Conservation (phyloP, 2,329 filamentous ascomycete species). For the Phaeosphaeria sp. region DNA sequence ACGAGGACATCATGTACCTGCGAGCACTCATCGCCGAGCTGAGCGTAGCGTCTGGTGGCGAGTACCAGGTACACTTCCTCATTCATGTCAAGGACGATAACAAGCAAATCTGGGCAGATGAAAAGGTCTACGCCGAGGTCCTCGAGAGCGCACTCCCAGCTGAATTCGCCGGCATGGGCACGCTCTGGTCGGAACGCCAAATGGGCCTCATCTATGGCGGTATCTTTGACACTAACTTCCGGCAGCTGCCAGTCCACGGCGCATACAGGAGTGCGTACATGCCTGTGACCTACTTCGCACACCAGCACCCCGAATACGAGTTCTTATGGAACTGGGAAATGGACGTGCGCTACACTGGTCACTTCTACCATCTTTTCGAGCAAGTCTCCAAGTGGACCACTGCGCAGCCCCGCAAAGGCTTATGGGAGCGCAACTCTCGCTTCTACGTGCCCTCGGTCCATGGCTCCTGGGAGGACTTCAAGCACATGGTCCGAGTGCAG, state of each 20-base stretch:
- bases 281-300: constrained; percentile 93
- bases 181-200: constrained; percentile 60
- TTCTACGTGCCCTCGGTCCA: constrained; percentile 79
- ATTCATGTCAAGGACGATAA: constrained; percentile 84
- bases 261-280: constrained; percentile 80
- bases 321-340: constrained; percentile 97
- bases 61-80: constrained; percentile 83
- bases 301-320: constrained; percentile 86
- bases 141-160: constrained; percentile 56
- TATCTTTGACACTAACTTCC: constrained; percentile 58
- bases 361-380: constrained; percentile 82
- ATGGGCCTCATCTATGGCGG: constrained; percentile 63
- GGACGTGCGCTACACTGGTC: constrained; percentile 88
- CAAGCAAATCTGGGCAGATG: constrained; percentile 81
- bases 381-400: constrained; percentile 71
- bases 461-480: constrained; percentile 76
- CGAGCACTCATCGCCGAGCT: constrained; percentile 83
- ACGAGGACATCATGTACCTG: constrained; percentile 82
- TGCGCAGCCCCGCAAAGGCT: constrained; percentile 71
- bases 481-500: constrained; percentile 67
- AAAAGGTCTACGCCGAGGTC: constrained; percentile 73
- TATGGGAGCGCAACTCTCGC: constrained; percentile 79
- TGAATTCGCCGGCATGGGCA: constrained; percentile 61
- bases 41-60: constrained; percentile 76
- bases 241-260: constrained; percentile 72